Conservation (phyloP, 2,329 filamentous ascomycete genomes). For the Bipolaris victoriae region DNA sequence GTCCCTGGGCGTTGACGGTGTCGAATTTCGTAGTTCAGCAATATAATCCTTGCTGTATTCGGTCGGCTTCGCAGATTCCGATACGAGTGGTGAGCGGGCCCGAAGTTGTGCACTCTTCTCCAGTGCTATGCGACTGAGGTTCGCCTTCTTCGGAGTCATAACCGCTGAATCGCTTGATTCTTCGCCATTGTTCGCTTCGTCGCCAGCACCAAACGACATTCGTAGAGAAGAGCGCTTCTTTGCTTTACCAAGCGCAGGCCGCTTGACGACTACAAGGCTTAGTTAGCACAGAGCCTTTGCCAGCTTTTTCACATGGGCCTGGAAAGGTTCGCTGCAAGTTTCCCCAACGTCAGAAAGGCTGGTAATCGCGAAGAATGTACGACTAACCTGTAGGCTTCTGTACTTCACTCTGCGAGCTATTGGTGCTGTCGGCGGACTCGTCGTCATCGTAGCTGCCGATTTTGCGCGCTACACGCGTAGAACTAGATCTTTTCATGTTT, state of each 20-base stretch:
- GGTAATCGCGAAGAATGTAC: conserved; percentile 25
- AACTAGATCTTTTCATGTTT: conserved; percentile 63
- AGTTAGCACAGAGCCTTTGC: conserved; percentile 53
- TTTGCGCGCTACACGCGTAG: conserved; percentile 73
- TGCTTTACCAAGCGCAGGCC: conserved; percentile 58
- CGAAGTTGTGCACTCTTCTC: conserved; percentile 72
- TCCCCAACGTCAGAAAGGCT: conserved; percentile 31
- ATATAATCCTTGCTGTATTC: conserved; percentile 89
- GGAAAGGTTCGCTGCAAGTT: conserved; percentile 16
- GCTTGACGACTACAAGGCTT: conserved; percentile 57
- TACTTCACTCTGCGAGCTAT: conserved; percentile 39
- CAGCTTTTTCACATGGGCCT: conserved; percentile 16
- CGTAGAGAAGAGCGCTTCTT: conserved; percentile 77
- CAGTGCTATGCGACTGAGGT: conserved; percentile 66
- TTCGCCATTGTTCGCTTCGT: conserved; percentile 59
- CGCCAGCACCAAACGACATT: conserved; percentile 75
- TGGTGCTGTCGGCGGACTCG: conserved; percentile 36
- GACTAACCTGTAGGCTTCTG: conserved; percentile 52
- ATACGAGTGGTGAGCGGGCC: conserved; percentile 54
- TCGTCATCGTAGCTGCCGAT: conserved; percentile 73
- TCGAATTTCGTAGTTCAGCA: conserved; percentile 82
- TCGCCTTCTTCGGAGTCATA: conserved; percentile 67
- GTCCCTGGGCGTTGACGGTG: conserved; percentile 79
- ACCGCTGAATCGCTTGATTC: conserved; percentile 58
- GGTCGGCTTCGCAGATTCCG: conserved; percentile 57